Base-by-base conservation (phyloP, 352 stramenopile genomes). In the Globisporangium irregulare region DNA sequence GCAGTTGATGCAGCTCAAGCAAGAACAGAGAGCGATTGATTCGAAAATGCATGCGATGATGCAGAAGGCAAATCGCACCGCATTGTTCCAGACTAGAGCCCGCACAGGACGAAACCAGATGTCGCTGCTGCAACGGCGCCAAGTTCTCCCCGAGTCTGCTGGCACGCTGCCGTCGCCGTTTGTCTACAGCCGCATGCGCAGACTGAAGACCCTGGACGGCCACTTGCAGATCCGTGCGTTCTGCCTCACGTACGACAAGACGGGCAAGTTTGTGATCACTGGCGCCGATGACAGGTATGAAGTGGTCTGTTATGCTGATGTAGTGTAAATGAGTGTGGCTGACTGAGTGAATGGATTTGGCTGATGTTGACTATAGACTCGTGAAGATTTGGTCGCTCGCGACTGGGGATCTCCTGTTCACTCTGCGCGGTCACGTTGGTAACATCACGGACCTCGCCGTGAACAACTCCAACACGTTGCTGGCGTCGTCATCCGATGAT, bases 301-400 rank as follows among this genome's bases (percentile, higher is more conserved):
- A 32, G 4, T 38, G 24, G 36, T 14, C 55, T 53, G 32, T 72
- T 14, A n/a, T 38, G 53, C 15, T 12, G 46, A 7, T 38, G 15
- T 46, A 18, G 0, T 46, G 4, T 46, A 32, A 32, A 8, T 64
- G 62, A 57, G 43, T 24, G 25, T 62, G n/a, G 32, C 10, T 62
- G 32, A 51, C 22, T 12, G 41, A 50, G 41, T 50, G 41, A 50
- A 8, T 50, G 41, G 41, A 50, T 38, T 25, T 59, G 29, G 3
- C 6, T 18, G 4, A 32, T 32, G 29, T 32, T 62, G 24, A 24
- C 1, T 9, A 53, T 67, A 97, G 93, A 59, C 78, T 99, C 15
- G 93, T 98, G 34, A 99, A 99, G 75, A 88, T 99, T 36, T 99
- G 98, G 91, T 97, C 90, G 60, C 73, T 98, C 34, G 78, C 74